A percentile compares a stretch with the other conserved stretches of the same genome.
These are phyloP conservation scores for Populus simonii DNA, from an alignment of 345 rosid species.

Conservation along the genomic window DNA sequence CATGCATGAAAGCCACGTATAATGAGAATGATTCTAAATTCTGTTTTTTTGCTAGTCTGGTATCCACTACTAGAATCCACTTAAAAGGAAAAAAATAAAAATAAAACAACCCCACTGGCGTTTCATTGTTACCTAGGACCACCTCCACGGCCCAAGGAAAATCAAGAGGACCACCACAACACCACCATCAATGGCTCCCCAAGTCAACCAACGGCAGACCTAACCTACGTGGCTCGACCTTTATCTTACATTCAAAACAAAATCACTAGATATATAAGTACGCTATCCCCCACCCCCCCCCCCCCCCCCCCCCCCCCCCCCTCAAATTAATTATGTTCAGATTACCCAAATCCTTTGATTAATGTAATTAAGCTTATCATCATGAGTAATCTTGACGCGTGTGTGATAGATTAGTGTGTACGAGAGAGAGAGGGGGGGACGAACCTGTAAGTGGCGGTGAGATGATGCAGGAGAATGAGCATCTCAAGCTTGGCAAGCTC, in stretches of 20 bases:
- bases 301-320: too few species aligned
- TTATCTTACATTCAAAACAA: constrained; percentile 13
- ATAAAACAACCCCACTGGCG: background rate
- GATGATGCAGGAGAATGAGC: constrained; percentile 83
- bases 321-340: background rate
- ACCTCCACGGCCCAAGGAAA: constrained; percentile 35
- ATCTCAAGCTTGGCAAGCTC: constrained; percentile 95
- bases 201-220: background rate
- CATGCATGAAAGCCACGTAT: constrained; percentile 3
- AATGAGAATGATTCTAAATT: background rate
- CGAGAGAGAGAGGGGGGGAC: background rate
- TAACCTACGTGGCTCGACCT: background rate
- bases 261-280: background rate
- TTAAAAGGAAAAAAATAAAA: background rate
- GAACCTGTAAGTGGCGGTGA: constrained; percentile 72
- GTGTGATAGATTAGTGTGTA: background rate
- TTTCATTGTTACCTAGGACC: constrained; percentile 17
- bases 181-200: background rate
- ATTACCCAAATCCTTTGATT: too few species aligned
- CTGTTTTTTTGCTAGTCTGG: background rate
- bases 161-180: constrained; percentile 18
- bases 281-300: too few species aligned
- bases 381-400: background rate
- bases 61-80: background rate
- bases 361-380: background rate